These are phyloP conservation scores for Kwoniella bestiolae DNA, from an alignment of 768 basidiomycete species.

Conservation along the genomic window DNA sequence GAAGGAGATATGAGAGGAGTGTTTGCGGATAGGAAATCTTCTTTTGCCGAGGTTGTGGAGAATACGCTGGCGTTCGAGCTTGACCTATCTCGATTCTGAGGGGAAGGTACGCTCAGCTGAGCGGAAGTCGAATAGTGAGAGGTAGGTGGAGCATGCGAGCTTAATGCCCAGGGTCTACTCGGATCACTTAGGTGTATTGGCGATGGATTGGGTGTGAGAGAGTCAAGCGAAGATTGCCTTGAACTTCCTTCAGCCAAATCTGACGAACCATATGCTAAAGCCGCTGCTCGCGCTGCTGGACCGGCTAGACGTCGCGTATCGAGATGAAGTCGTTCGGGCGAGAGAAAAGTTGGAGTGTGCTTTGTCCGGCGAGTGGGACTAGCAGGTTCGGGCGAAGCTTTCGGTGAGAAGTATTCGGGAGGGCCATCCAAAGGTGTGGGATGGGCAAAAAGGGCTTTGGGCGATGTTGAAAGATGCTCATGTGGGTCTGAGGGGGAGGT, in stretches of 20 bases:
- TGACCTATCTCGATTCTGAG: conserved; percentile 2
- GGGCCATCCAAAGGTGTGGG: conserved; percentile 29
- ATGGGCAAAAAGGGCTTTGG: conserved; percentile 24
- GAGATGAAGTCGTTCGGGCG: conserved; percentile 15
- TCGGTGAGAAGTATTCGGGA: conserved; percentile 24
- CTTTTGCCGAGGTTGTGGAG: conserved; percentile 7
- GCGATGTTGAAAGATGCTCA: conserved; percentile 17
- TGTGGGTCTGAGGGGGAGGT: neutral
- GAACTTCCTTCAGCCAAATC: conserved; percentile 7
- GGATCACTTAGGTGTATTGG: conserved; percentile 13
- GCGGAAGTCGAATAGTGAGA: neutral
- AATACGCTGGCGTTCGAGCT: conserved; percentile 20
- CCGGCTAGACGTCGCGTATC: conserved; percentile 11
- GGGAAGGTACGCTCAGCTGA: conserved; percentile 7
- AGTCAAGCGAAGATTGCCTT: conserved; percentile 23
- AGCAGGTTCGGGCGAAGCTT: neutral
- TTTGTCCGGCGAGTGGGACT: conserved; percentile 7
- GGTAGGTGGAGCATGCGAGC: neutral
- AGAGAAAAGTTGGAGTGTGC: conserved; percentile 10
- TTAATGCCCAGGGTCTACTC: conserved; percentile 16
- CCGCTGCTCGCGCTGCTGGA: conserved; percentile 13
- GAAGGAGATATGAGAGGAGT: conserved; percentile 36
- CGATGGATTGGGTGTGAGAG: conserved; percentile 22
- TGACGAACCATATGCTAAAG: conserved; percentile 4
- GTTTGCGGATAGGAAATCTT: neutral